Conservation (phyloP, 179 eudicot genomes). For the Beta corolliflora region DNA sequence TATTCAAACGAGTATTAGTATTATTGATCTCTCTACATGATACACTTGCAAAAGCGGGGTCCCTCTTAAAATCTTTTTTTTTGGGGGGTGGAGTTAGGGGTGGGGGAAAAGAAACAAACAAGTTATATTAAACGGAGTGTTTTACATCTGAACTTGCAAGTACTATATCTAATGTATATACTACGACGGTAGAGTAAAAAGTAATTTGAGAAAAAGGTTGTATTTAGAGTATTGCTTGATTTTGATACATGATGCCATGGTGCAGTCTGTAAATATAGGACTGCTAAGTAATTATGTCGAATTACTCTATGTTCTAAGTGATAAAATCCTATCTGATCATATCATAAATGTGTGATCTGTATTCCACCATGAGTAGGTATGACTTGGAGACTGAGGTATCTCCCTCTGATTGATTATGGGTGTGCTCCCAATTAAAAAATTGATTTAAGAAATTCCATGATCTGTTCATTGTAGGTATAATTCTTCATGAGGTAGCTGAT, state of each 20-base stretch:
- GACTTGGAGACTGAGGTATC: not conserved
- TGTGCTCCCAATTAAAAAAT: not conserved
- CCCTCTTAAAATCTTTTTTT: too few species aligned
- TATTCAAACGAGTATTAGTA: not conserved
- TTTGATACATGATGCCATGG: not conserved
- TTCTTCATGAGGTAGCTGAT: not conserved
- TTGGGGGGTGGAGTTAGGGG: too few species aligned
- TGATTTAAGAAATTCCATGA: not conserved
- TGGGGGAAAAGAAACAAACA: too few species aligned
- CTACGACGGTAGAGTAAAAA: too few species aligned
- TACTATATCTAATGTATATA: too few species aligned
- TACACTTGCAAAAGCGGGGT: not conserved
- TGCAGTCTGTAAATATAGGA: not conserved
- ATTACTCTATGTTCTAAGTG: slow-evolving; percentile 6
- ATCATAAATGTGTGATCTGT: not conserved
- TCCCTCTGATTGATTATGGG: not conserved
- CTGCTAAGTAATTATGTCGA: not conserved
- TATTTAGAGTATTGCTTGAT: not conserved
- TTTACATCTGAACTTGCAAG: too few species aligned
- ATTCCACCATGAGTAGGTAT: not conserved
- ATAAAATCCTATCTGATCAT: not conserved
- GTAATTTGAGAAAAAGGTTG: too few species aligned
- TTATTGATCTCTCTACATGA: not conserved
- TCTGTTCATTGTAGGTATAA: not conserved
- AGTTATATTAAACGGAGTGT: too few species aligned